Base-by-base conservation (phyloP, 371 early-diverging fungal genomes). In the Rhizopus sp. region DNA sequence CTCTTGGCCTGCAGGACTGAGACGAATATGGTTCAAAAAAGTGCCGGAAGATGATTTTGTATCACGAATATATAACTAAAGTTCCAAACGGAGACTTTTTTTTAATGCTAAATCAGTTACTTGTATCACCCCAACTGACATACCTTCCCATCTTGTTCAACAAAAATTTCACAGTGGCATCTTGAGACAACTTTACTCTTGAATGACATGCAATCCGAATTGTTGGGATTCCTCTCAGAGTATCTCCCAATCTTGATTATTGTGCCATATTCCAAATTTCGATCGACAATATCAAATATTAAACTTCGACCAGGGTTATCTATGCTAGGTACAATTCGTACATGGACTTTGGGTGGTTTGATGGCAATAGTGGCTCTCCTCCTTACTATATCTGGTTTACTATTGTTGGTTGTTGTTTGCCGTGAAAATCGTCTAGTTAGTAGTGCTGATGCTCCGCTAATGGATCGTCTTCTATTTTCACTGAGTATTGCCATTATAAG, bases 1-100 rank as follows among this genome's bases (percentile, higher is more conserved):
- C 69, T 95, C 95, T 57, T 88, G 87, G 12, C 88, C 89, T 13
- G 95, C 90, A 10, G 95, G 89, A 46, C 90, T 88, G 23, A 98
- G 77, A 6, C 98, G 79, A 70, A 93, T 83, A 70, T 94, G 91
- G 81, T 98, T 98, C 42, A 97, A 78, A 69, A 97, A 98, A 9
- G 99, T 98, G 16, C 99, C 99, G 37, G 95, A 95, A 7, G 96
- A 96, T 31, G 93, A 93, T 52, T 92, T 93, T 17, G 93, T 93
- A 73, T 98, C 99, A 40, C 91, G 84, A 52, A 97, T 86, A 65
- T 77, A 97, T 35, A 98, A 81, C 90, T 93, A 66, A 13, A 45
- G 15, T 37, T 7, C 13, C 7, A 37, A 13, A 46, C 34, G 31
- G 34, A 34, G 31, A 17, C 37, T 38, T 40, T 29, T n/a, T 53